A percentile compares a stretch with the other conserved stretches of the same genome.
phyloP scores from a whole-genome alignment of 2,329 filamentous ascomycete genomes.

The Claviceps monticola region DNA sequence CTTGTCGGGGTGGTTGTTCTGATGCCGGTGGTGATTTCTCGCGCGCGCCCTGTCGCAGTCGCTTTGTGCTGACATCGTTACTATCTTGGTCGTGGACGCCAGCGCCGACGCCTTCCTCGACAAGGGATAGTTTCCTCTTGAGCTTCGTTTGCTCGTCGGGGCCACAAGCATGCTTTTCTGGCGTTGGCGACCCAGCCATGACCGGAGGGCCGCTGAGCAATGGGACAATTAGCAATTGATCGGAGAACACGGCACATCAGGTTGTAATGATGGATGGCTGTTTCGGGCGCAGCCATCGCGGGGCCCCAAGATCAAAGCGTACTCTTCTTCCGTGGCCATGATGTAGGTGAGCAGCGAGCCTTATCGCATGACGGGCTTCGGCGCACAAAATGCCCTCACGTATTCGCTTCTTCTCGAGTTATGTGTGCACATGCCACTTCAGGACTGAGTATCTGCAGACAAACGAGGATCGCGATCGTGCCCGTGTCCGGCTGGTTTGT shows the following conservation, averaged over 20 bases:
- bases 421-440: neutral
- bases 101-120: conserved; percentile 3
- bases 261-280: neutral
- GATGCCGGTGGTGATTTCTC: neutral
- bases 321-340: conserved; percentile 7
- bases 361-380: conserved; percentile 1
- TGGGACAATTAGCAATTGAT: neutral
- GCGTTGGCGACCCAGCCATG: neutral
- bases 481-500: neutral
- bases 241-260: too few relatives aligned
- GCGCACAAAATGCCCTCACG: neutral
- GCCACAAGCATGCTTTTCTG: neutral
- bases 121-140: conserved; percentile 18
- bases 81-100: conserved; percentile 8
- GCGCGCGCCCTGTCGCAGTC: conserved; percentile 11
- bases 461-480: neutral
- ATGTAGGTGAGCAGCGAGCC: neutral
- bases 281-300: neutral
- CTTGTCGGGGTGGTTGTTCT: neutral
- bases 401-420: neutral
- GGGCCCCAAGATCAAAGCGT: neutral
- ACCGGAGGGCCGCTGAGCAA: neutral
- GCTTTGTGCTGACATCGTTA: conserved; percentile 9
- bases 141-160: conserved; percentile 5
- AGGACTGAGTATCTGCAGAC: neutral